Evolutionary conservation across 1,284 basidiomycete genomes (phyloP), one percentile per base, ranked within the genome.

Genomic region (Cyathus olla): DNA sequence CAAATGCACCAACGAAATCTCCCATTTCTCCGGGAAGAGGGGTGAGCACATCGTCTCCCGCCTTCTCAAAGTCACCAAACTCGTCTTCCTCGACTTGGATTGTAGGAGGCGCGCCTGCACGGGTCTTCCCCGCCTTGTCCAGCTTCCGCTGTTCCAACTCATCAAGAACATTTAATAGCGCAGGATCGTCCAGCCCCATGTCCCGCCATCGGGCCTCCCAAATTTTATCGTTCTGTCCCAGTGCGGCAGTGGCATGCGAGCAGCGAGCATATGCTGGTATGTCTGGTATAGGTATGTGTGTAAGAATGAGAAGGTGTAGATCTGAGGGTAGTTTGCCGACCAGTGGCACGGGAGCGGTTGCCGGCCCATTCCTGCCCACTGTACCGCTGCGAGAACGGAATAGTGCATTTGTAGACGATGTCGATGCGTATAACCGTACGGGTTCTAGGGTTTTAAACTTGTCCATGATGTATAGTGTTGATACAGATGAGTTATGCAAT

Each of bases 41-140:
- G 37, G 76, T 73, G 49, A 85, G 73, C 47, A 89, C 67, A 46
- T 81, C 77, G 9, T 21, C 24, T 46, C 9, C 19, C 19, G 79
- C 87, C 0, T 85, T 81, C 1, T 90, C 81, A 71, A 94, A 97
- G 73, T 97, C 96, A 1, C 96, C 96, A 81, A 98, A 99, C 40
- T 97, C 96, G 66, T 97, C 95, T 60, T 95, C 87, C 44, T 26
- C 44, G 6, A 89, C 85, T 3, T 83, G 66, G 17, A 91, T 83
- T 1, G 84, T 89, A 0, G 91, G 87, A 15, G 90, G 88, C 27
- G 66, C 80, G 44, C 72, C 74, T 22, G 72, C 79, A 56, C 77
- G 80, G 55, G 76, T 72, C 47, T 66, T 76, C 40, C 64, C 78
- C 39, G 66, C 76, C 72, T 81, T 76, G 28, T 78, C 77, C 58